A percentile compares a stretch with the other conserved stretches of the same genome.
Conservation (phyloP, 192 early-diverging fungal species). For the Allomyces macrogynus region DNA sequence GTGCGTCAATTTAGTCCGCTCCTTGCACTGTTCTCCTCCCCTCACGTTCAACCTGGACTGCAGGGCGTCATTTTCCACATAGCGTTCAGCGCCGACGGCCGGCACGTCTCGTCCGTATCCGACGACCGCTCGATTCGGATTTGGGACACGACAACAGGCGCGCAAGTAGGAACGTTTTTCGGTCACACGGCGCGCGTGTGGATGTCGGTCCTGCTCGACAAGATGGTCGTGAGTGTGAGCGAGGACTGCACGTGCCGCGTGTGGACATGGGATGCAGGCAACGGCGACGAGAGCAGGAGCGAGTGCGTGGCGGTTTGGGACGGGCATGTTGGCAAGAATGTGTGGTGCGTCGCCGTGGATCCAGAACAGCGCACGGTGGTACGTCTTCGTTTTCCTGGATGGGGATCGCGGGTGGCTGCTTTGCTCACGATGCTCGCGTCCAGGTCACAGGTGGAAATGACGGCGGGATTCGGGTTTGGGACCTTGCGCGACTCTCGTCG, state of each 20-base stretch:
- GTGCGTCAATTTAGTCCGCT: neutral
- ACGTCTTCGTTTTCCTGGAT: slow-evolving; percentile 1
- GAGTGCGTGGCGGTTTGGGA: slow-evolving; percentile 52
- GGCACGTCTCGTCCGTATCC: slow-evolving; percentile 39
- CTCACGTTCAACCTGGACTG: slow-evolving; percentile 5
- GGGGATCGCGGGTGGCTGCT: too few species aligned
- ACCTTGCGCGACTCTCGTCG: slow-evolving; percentile 23
- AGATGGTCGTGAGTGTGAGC: slow-evolving; percentile 41
- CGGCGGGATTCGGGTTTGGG: slow-evolving; percentile 56
- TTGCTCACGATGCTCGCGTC: neutral
- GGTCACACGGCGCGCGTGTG: slow-evolving; percentile 66
- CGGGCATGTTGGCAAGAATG: slow-evolving; percentile 57
- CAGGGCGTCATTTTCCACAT: slow-evolving; percentile 61
- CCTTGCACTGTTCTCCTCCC: neutral
- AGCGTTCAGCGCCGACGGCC: slow-evolving; percentile 38
- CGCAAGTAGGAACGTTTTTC: slow-evolving; percentile 19
- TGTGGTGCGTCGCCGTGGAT: slow-evolving; percentile 56
- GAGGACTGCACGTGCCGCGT: slow-evolving; percentile 57
- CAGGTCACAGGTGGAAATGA: slow-evolving; percentile 60
- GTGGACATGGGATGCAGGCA: slow-evolving; percentile 27
- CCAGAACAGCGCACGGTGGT: slow-evolving; percentile 22
- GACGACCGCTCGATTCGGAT: slow-evolving; percentile 67
- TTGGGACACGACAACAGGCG: slow-evolving; percentile 27
- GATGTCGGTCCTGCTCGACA: slow-evolving; percentile 40
- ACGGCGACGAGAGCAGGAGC: slow-evolving; percentile 12